Base-by-base conservation (phyloP, 495 filamentous ascomycete species). In the Thozetella sp. region DNA sequence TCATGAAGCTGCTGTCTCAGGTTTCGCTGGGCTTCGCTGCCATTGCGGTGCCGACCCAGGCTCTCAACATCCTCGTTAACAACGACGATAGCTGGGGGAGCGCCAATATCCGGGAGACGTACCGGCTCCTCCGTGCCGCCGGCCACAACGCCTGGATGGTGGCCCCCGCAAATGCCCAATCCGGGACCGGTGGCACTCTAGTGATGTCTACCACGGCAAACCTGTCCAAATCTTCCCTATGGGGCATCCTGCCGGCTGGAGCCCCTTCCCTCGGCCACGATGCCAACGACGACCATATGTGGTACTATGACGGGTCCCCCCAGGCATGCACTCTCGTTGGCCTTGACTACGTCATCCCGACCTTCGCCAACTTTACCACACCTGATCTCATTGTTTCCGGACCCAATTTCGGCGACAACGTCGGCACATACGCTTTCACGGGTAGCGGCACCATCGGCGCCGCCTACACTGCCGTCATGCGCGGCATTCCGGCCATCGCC, bases 331-430 rank as follows among this genome's bases (percentile, higher is more conserved):
- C 69, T 2, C 61, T 76, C 40, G 66, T 78, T n/a, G 74, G 70
- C 6, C 67, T 84, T 2, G 81, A 81, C 57, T 83, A 82, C 63
- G 67, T 84, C 43, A 72, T 83, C 6, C 80, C 81, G 20, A 75
- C 62, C 20, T 76, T 80, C 57, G 73, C 70, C 25, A 68, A 73
- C 37, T 60, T 72, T 63, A 60, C 46, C 6, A 59, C 58, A 2
- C 70, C 71, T 2, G 78, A 79, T 53, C 68, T 80, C 48, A 63
- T 80, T 24, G 52, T 80, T 17, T 58, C 69, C 6, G 77, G 78
- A 2, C 77, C 78, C 27, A 80, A 80, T 60, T 73, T 65, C 30
- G 74, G 74, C 11, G 52, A 51, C 37, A 76, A 76, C 53, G 53
- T 72, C 1, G 76, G 73, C 2, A 58, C 70, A 2, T 79, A 80